A percentile compares a stretch with the other conserved stretches of the same genome.
Conservation (phyloP, 228 moss, liverwort and hornwort genomes). For the Sphagnum fallax region DNA sequence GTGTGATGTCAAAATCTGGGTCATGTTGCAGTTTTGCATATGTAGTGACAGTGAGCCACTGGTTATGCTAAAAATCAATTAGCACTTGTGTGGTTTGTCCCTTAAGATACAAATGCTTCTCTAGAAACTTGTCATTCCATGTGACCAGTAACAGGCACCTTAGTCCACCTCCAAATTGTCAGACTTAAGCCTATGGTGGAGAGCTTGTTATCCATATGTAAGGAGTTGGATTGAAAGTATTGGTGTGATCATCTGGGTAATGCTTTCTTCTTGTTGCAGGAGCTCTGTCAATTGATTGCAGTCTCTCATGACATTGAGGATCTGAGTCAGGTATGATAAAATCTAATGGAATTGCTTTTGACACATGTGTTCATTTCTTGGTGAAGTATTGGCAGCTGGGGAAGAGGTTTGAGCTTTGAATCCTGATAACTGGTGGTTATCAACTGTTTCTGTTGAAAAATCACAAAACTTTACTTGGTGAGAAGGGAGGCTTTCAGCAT, state of each 20-base stretch:
- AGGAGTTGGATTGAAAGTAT: neutral
- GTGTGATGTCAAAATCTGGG: too few relatives aligned
- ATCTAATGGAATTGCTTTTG: neutral
- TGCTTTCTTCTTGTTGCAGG: slow-evolving; percentile 11
- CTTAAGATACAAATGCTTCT: too few relatives aligned
- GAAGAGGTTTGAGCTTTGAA: neutral
- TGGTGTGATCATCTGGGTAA: neutral
- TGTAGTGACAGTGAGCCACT: too few relatives aligned
- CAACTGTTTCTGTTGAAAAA: too few relatives aligned
- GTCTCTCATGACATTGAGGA: slow-evolving; percentile 37
- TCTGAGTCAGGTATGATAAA: slow-evolving; percentile 35
- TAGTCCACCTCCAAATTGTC: too few relatives aligned
- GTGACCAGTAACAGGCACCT: too few relatives aligned
- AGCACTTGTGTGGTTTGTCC: too few relatives aligned
- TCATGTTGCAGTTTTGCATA: too few relatives aligned
- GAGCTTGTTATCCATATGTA: neutral
- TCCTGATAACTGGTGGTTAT: neutral
- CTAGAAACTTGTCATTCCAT: too few relatives aligned
- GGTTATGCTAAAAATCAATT: too few relatives aligned
- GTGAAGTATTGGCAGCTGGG: neutral
- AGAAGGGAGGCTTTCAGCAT: too few relatives aligned
- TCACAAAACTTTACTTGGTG: too few relatives aligned
- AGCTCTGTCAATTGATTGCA: slow-evolving; percentile 40
- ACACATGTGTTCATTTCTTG: neutral
- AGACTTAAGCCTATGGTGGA: neutral